Percentiles rank a stretch among this genome's conserved stretches.
These are phyloP conservation scores for Clarireedia homoeocarpa DNA, from an alignment of 2,329 filamentous ascomycete genomes.

Conservation along the genomic window DNA sequence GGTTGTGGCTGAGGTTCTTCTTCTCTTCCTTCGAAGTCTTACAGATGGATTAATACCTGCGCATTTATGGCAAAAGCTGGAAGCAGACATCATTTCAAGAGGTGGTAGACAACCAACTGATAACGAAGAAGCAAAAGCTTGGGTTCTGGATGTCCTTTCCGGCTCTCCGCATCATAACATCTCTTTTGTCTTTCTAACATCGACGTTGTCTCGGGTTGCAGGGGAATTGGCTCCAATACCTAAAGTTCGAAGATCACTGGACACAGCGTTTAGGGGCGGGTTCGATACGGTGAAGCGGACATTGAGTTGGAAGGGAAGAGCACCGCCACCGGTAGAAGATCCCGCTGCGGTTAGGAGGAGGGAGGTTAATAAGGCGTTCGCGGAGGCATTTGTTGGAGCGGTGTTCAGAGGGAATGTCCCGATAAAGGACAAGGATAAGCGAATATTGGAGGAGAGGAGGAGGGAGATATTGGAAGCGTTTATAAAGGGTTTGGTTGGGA, in stretches of 20 bases:
- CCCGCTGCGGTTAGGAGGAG: slow-evolving; percentile 46
- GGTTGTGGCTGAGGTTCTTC: slow-evolving; percentile 59
- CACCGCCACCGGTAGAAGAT: slow-evolving; percentile 32
- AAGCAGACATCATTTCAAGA: slow-evolving; percentile 43
- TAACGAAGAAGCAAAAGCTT: slow-evolving; percentile 48
- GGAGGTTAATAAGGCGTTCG: slow-evolving; percentile 52
- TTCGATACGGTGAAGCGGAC: slow-evolving; percentile 21
- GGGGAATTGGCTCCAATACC: slow-evolving; percentile 43
- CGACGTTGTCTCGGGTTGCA: slow-evolving; percentile 58
- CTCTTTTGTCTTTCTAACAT: slow-evolving; percentile 78
- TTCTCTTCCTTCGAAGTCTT: slow-evolving; percentile 67
- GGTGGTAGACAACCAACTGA: slow-evolving; percentile 35
- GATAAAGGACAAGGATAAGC: slow-evolving; percentile 47
- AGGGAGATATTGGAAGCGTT: slow-evolving; percentile 65
- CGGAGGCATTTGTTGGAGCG: slow-evolving; percentile 55
- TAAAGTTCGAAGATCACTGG: slow-evolving; percentile 12
- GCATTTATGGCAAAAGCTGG: slow-evolving; percentile 62
- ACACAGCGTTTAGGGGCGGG: slow-evolving; percentile 16
- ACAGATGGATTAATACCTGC: slow-evolving; percentile 71
- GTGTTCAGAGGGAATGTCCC: slow-evolving; percentile 47
- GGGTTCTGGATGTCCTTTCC: slow-evolving; percentile 67
- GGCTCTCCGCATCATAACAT: slow-evolving; percentile 73
- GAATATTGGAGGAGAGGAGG: slow-evolving; percentile 54
- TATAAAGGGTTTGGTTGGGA: slow-evolving; percentile 10
- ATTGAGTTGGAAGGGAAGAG: slow-evolving; percentile 24